phyloP scores from a whole-genome alignment of 345 rosid genomes.

The Alliaria petiolata region DNA sequence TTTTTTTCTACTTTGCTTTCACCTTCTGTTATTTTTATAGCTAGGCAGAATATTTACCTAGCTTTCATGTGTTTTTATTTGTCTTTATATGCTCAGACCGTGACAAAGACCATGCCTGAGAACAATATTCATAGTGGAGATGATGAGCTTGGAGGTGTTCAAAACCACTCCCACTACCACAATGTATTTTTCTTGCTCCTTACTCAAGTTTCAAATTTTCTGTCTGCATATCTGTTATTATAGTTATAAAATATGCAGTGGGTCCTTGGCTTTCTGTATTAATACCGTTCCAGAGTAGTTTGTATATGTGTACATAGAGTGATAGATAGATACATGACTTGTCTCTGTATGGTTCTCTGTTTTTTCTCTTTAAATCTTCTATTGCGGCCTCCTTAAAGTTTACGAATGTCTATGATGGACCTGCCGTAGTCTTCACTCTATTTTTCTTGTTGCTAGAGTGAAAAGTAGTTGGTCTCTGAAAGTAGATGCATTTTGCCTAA shows the following conservation, averaged over 20 bases:
- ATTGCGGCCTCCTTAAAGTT: too few species aligned
- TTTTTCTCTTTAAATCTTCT: too few species aligned
- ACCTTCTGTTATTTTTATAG: neutral
- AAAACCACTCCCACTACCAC: constrained; percentile 80
- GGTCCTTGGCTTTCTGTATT: too few species aligned
- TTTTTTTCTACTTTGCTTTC: neutral
- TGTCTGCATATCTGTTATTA: constrained; percentile 19
- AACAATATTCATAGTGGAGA: constrained; percentile 76
- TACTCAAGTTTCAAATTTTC: constrained; percentile 3
- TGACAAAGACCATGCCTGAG: constrained; percentile 92
- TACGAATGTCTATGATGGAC: too few species aligned
- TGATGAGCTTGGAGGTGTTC: constrained; percentile 77
- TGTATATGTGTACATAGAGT: too few species aligned
- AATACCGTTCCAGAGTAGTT: too few species aligned
- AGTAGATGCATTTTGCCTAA: too few species aligned
- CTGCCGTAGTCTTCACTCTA: too few species aligned
- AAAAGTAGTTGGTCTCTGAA: neutral
- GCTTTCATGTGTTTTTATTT: neutral
- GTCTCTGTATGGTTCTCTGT: too few species aligned
- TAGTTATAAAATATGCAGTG: neutral
- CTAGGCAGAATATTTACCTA: constrained; percentile 13
- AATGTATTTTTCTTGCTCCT: constrained; percentile 52
- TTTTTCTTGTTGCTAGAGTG: neutral
- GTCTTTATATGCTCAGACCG: constrained; percentile 41
- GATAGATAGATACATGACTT: neutral